Evolutionary conservation across 345 rosid species (phyloP).

Genomic region (Litchi chinensis): DNA sequence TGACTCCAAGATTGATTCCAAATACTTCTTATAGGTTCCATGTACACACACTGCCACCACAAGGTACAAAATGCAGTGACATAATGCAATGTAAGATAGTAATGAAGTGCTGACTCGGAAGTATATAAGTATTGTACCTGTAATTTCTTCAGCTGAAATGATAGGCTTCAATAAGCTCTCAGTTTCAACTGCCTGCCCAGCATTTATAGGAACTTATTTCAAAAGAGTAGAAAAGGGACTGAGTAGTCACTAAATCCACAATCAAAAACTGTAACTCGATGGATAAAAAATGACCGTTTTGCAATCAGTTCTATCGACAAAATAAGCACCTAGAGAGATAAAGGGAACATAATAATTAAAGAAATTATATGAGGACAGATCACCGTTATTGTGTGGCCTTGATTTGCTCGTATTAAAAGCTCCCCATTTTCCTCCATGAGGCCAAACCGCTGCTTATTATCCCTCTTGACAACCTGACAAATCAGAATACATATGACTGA

Average conservation of each 20-base stretch:
- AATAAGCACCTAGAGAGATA: not conserved
- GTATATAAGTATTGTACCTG: conserved; percentile 39
- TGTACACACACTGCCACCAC: conserved; percentile 74
- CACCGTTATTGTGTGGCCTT: conserved; percentile 86
- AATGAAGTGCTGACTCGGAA: not conserved
- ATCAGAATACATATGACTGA: not conserved
- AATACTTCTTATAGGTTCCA: conserved; percentile 76
- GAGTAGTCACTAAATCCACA: not conserved
- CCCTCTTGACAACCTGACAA: conserved; percentile 73
- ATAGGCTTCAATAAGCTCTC: conserved; percentile 77
- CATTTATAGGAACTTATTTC: conserved; percentile 9
- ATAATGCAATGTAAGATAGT: not conserved
- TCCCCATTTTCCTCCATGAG: conserved; percentile 77
- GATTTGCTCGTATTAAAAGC: conserved; percentile 87
- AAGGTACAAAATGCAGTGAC: not conserved
- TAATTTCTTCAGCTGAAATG: conserved; percentile 70
- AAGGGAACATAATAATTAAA: not conserved
- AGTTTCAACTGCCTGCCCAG: conserved; percentile 67
- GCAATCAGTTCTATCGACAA: not conserved
- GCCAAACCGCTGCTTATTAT: conserved; percentile 83
- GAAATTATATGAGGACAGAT: not conserved
- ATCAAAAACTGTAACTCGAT: not conserved
- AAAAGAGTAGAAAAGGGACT: not conserved
- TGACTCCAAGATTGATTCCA: conserved; percentile 70
- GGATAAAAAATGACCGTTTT: not conserved